phyloP scores from a whole-genome alignment of 352 stramenopile species.

The Pythium phragmitis region DNA sequence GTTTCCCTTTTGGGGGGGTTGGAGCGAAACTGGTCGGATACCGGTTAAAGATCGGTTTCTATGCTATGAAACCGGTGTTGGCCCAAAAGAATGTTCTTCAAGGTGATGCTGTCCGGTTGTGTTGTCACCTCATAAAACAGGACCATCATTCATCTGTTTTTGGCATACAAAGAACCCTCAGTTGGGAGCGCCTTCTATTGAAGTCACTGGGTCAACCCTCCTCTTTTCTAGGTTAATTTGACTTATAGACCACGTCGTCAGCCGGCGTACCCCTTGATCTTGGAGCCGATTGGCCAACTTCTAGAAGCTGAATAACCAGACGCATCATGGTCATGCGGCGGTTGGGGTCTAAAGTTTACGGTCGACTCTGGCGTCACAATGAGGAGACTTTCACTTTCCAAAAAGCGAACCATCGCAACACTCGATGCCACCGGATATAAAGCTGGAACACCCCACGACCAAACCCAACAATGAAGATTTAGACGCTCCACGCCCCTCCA shows the following conservation, averaged over 20 bases:
- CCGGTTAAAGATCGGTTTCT: conserved; percentile 21
- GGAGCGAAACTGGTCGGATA: conserved; percentile 7
- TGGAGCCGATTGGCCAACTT: conserved; percentile 20
- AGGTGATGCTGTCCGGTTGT: conserved; percentile 17
- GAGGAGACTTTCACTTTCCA: conserved; percentile 14
- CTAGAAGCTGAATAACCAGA: conserved; percentile 21
- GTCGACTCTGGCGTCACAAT: not conserved
- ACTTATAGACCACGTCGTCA: conserved; percentile 21
- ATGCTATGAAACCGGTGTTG: conserved; percentile 10
- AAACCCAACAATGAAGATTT: conserved; percentile 18
- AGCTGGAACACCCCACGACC: conserved; percentile 8
- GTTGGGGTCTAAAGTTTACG: conserved; percentile 4
- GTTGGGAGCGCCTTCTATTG: conserved; percentile 17
- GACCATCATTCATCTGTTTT: conserved; percentile 21
- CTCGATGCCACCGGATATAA: conserved; percentile 25
- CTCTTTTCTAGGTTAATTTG: not conserved
- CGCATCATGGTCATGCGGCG: not conserved
- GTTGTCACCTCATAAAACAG: no score
- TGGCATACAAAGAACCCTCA: conserved; percentile 14
- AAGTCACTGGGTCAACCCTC: conserved; percentile 12
- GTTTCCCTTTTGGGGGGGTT: not conserved
- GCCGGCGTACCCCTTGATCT: conserved; percentile 5
- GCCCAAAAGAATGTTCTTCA: conserved; percentile 33
- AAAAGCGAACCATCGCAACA: conserved; percentile 5
- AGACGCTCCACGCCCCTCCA: conserved; percentile 10